These are phyloP conservation scores for Suillus sp. DNA, from an alignment of 768 basidiomycete species.

Conservation along the genomic window DNA sequence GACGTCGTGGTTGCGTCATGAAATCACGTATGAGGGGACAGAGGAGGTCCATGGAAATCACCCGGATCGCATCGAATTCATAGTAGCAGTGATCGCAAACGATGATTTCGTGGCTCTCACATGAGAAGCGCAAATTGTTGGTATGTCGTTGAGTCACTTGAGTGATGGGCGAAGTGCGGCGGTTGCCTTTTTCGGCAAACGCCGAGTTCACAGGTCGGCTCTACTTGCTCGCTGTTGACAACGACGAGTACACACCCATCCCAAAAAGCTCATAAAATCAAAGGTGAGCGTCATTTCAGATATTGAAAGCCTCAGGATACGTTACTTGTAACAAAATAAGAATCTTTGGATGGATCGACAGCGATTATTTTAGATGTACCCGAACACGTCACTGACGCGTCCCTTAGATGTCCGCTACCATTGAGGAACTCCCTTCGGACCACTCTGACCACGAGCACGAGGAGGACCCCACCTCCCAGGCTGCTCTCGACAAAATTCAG, in stretches of 20 bases:
- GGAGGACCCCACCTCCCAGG: slow-evolving; percentile 82
- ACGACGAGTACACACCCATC: slow-evolving; percentile 36
- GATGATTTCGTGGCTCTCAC: neutral
- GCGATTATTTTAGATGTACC: slow-evolving; percentile 30
- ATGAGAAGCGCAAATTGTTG: neutral
- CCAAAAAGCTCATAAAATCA: slow-evolving; percentile 18
- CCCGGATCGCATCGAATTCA: neutral
- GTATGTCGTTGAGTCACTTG: too few relatives aligned
- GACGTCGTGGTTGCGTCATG: neutral
- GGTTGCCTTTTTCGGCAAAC: slow-evolving; percentile 29
- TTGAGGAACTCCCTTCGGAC: slow-evolving; percentile 83
- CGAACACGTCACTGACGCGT: slow-evolving; percentile 27
- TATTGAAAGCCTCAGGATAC: neutral
- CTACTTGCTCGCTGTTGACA: slow-evolving; percentile 31
- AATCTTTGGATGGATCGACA: slow-evolving; percentile 32
- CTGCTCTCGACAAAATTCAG: slow-evolving; percentile 90
- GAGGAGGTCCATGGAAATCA: neutral
- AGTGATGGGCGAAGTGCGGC: too few relatives aligned
- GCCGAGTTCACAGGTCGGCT: slow-evolving; percentile 19
- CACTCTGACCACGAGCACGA: slow-evolving; percentile 78
- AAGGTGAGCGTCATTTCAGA: slow-evolving; percentile 22
- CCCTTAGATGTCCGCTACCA: slow-evolving; percentile 72
- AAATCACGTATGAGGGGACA: neutral
- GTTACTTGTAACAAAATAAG: neutral
- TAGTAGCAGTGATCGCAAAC: neutral